Evolutionary conservation across 768 basidiomycete species (phyloP).

Genomic region (Suillus brevipes): DNA sequence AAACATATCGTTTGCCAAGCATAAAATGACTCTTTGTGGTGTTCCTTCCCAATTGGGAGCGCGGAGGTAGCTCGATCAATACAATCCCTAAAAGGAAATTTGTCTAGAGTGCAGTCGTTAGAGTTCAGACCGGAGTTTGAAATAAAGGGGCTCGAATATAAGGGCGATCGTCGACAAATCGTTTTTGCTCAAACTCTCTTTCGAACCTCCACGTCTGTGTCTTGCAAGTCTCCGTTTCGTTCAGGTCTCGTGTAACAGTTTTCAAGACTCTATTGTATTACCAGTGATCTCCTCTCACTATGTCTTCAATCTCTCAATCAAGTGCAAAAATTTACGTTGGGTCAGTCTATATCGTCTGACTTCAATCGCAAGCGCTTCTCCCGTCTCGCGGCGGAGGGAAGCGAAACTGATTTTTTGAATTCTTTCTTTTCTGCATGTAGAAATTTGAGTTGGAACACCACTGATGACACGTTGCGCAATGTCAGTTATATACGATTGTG

Average conservation of each 20-base stretch:
- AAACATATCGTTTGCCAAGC: not conserved
- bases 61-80: conserved; percentile 23
- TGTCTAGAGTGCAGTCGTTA: conserved; percentile 23
- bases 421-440: conserved; percentile 55
- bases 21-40: conserved; percentile 5
- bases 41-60: not conserved
- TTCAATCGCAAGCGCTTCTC: conserved; percentile 45
- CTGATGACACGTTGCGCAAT: conserved; percentile 84
- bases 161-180: conserved; percentile 32
- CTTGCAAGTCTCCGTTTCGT: conserved; percentile 54
- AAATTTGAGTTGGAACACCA: conserved; percentile 96
- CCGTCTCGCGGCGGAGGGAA: conserved; percentile 42
- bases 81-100: conserved; percentile 20
- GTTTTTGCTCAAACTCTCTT: conserved; percentile 37
- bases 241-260: conserved; percentile 54
- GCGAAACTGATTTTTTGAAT: conserved; percentile 56
- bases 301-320: conserved; percentile 19
- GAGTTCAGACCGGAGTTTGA: conserved; percentile 52
- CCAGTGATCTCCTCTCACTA: conserved; percentile 29
- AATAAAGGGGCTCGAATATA: conserved; percentile 45
- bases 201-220: conserved; percentile 52
- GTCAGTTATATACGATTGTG: conserved; percentile 49
- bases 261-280: conserved; percentile 54
- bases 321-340: conserved; percentile 86
- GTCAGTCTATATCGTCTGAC: conserved; percentile 73